A percentile compares a stretch with the other conserved stretches of the same genome.
Conservation (phyloP, 163 green algal species). For the Chlorella variabilis region DNA sequence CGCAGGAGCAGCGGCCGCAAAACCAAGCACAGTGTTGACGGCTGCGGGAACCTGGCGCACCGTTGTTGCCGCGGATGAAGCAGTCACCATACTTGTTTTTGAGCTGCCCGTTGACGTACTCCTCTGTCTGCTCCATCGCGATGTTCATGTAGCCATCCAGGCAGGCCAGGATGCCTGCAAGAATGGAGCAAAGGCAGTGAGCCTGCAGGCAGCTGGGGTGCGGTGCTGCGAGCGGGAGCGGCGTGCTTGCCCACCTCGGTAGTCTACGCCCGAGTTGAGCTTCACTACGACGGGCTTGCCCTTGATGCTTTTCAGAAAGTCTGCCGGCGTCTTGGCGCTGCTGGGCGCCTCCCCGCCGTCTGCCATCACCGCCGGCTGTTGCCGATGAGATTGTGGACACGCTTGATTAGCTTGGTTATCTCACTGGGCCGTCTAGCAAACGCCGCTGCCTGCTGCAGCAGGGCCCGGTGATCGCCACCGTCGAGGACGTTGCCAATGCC, state of each 20-base stretch:
- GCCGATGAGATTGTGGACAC: neutral
- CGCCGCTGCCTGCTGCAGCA: too few relatives aligned
- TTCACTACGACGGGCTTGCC: constrained; percentile 97
- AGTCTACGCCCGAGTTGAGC: constrained; percentile 98
- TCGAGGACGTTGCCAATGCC: too few relatives aligned
- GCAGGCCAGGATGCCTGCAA: constrained; percentile 93
- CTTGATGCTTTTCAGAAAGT: constrained; percentile 97
- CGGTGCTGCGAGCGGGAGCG: neutral
- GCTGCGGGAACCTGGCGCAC: too few relatives aligned
- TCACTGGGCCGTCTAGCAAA: too few relatives aligned
- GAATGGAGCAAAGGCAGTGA: neutral
- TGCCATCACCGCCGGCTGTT: constrained; percentile 6
- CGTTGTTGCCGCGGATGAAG: constrained; percentile 99
- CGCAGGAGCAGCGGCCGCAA: too few relatives aligned
- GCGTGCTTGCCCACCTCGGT: constrained; percentile 88
- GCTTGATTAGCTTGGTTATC: neutral
- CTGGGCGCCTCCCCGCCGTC: neutral
- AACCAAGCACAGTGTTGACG: too few relatives aligned
- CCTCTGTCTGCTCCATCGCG: constrained; percentile 99
- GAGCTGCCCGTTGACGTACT: constrained; percentile 99
- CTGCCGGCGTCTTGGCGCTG: constrained; percentile 77
- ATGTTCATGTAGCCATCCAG: constrained; percentile 99
- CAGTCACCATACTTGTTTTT: constrained; percentile 99
- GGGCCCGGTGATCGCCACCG: too few relatives aligned
- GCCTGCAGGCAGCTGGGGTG: neutral